Conservation (phyloP, 2,329 filamentous ascomycete genomes). For the Apiospora kogelbergensis region DNA sequence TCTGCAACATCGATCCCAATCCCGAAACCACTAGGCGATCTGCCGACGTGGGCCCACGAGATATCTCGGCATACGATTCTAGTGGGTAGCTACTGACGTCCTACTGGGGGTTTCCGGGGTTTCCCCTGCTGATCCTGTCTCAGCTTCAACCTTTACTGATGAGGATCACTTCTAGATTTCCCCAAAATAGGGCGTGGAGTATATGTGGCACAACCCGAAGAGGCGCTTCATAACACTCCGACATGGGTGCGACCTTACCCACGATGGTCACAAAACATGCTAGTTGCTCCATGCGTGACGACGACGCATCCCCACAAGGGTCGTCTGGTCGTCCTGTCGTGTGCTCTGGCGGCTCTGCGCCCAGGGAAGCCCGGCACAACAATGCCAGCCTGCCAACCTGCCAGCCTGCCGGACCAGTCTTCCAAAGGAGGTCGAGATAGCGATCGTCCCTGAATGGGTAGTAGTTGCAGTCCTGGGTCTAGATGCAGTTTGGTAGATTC, state of each 20-base stretch:
- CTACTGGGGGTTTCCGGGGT: background rate
- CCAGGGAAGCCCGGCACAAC: background rate
- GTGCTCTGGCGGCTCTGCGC: background rate
- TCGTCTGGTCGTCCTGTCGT: background rate
- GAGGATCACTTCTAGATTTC: conserved; percentile 6
- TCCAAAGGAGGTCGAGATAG: background rate
- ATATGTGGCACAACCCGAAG: background rate
- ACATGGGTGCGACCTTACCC: background rate
- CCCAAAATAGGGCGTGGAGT: background rate
- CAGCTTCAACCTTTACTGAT: background rate
- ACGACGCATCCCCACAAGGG: background rate
- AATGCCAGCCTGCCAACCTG: background rate
- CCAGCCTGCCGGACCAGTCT: background rate
- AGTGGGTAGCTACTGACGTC: background rate
- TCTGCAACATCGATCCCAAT: conserved; percentile 7
- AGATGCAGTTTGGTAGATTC: background rate
- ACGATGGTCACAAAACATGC: background rate
- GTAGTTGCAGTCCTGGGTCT: background rate
- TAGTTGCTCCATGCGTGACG: background rate
- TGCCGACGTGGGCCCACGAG: background rate
- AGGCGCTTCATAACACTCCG: background rate
- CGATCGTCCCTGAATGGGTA: background rate
- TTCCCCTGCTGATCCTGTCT: background rate
- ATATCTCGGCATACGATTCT: background rate
- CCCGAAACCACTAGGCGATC: background rate